Evolutionary conservation across 768 basidiomycete species (phyloP), one percentile per base, ranked within the genome.

Genomic region (Boletus vermiculosoides): DNA sequence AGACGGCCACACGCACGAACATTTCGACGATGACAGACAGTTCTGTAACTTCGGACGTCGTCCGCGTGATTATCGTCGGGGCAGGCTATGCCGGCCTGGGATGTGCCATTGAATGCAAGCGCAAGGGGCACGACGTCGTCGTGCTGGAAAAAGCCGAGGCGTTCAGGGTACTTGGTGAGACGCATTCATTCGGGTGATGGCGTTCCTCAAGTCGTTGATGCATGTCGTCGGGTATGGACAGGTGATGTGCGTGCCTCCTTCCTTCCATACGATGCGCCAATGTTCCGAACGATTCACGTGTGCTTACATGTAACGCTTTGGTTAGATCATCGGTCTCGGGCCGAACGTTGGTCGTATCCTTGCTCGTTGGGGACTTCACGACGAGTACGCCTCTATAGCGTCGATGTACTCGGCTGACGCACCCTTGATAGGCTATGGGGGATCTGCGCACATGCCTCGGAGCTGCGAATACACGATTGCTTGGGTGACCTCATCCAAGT

Each of bases 71-170:
- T 12, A 39, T 67, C 45, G 62, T 71, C 18, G 68, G 73, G 20
- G 67, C 66, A 18, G 69, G 70, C 6, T 69, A 64, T 46, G 68
- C 58, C 4, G 73, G 70, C 4, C 54, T 75, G 5, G 64, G 64
- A 4, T 67, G 66, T 45, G 70, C 68, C 12, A 63, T 75, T 41
- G 70, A 68, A 52, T 63, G 61, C 30, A 62, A 62, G 18, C 45
- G 64, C 20, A 63, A 73, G 45, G 68, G 63, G 6, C 66, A 66
- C 57, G 54, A 66, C 11, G 68, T 69, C 10, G 54, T 62, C 31
- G 51, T 75, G 13, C 44, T 74, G 6, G 73, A 70, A 39, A 67
- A 67, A 45, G 62, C 31, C 18, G 22, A 22, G 25, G 33, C 54
- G 41, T 48, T 70, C 45, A 57, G 59, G 46, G 40, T 31, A 1